Base-by-base conservation (phyloP, 441 rosid species). In the Populus tomentosa region DNA sequence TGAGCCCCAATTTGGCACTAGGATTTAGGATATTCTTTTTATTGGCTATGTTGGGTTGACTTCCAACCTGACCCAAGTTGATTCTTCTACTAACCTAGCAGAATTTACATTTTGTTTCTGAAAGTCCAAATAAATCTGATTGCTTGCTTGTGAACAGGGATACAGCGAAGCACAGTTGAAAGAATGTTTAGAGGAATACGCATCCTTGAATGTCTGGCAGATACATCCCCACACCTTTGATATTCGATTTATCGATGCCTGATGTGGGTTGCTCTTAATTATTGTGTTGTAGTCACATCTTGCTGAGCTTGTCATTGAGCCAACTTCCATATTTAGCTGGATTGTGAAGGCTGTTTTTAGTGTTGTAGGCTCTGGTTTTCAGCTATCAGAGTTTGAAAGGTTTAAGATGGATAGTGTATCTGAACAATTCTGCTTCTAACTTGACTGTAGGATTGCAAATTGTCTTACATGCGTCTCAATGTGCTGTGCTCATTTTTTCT, bases 131-230 rank as follows among this genome's bases (percentile, higher is more conserved):
- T 26, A 67, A 65, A 7, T 70, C 76, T 74, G 40, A 74, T 56
- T 33, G 71, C 59, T 72, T 74, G 75, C 42, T 71, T 85, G 69
- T 79, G 56, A 82, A 81, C 97, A 97, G 99, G 99, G 99, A 77
- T 94, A 97, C 75, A 97, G 97, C 63, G 99, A 97, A 85, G 97
- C 98, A 50, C 99, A 97, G 86, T 85, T 97, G 87, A 97, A 94
- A 80, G 98, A 97, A 81, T 94, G 99, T 83, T 84, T 93, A 70
- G 99, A 97, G 90, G 98, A 97, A 86, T 94, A 97, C 78, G 98
- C 99, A 50, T 90, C 97, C 65, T 80, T 97, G 72, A 97, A 97
- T 46, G 98, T 97, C 75, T 97, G 98, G 98, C 98, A 92, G 89
- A 94, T 97, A 77, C 97, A 93, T 85, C 98, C 97, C 64, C 83